phyloP scores from a whole-genome alignment of 208 protist species.

The Wallacemonas sp. region DNA sequence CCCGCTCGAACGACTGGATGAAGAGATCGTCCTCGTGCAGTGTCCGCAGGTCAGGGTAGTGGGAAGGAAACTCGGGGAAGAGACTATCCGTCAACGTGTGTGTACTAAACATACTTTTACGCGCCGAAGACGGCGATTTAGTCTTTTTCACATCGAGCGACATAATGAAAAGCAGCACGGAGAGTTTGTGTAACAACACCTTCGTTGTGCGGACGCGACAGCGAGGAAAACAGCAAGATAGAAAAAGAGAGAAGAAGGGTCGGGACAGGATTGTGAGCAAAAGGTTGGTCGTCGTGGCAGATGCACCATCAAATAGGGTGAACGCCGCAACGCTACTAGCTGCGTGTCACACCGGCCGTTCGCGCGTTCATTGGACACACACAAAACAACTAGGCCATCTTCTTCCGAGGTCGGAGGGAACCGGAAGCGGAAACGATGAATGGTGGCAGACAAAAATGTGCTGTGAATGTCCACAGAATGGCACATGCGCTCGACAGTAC shows the following conservation, averaged over 20 bases:
- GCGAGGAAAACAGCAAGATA: background rate
- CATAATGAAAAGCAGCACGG: background rate
- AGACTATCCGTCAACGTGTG: slow-evolving; percentile 14
- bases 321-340: too few species aligned
- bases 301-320: too few species aligned
- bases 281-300: too few species aligned
- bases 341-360: too few species aligned
- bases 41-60: slow-evolving; percentile 35
- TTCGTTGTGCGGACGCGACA: background rate
- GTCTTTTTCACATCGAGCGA: slow-evolving; percentile 20
- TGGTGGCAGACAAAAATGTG: too few species aligned
- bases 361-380: too few species aligned
- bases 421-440: too few species aligned
- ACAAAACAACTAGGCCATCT: too few species aligned
- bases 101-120: slow-evolving; percentile 5
- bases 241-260: slow-evolving; percentile 14
- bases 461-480: too few species aligned
- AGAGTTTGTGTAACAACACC: background rate
- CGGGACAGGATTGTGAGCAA: too few species aligned
- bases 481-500: too few species aligned
- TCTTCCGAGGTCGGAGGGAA: too few species aligned
- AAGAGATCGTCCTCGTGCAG: slow-evolving; percentile 28
- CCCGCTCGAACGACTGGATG: slow-evolving; percentile 30
- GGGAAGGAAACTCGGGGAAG: slow-evolving; percentile 42
- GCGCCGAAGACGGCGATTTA: slow-evolving; percentile 11